Percentiles rank a stretch among this genome's conserved stretches.
These are phyloP conservation scores for Capillidium heterosporum DNA, from an alignment of 371 early-diverging fungal genomes.

Conservation along the genomic window DNA sequence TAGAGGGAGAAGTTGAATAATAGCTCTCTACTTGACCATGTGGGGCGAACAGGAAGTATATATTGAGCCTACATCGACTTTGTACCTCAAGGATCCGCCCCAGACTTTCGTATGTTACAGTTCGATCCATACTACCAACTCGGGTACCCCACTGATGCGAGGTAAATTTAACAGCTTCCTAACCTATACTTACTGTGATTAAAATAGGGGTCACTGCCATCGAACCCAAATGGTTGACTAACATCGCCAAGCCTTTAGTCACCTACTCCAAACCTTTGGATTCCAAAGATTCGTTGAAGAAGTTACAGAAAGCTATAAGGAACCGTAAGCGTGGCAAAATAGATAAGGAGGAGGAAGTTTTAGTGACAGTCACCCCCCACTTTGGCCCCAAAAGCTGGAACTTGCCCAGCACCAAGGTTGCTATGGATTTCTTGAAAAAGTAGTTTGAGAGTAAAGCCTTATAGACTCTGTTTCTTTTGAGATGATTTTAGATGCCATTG, in stretches of 20 bases:
- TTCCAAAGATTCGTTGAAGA: background rate
- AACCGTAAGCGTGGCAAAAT: no score
- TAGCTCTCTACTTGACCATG: slow-evolving; percentile 77
- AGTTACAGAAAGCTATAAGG: background rate
- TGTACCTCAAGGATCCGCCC: slow-evolving; percentile 41
- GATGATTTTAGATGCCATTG: no score
- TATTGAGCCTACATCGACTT: slow-evolving; percentile 52
- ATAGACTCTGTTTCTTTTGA: no score
- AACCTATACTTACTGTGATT: background rate
- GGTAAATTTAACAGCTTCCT: background rate
- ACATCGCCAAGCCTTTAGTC: slow-evolving; percentile 3
- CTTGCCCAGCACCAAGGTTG: background rate
- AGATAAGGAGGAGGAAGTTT: background rate
- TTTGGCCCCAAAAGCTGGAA: slow-evolving; percentile 2
- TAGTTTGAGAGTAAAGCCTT: background rate
- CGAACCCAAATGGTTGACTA: slow-evolving; percentile 8
- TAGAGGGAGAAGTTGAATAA: no score
- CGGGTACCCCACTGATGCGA: slow-evolving; percentile 6
- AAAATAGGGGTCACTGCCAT: slow-evolving; percentile 10
- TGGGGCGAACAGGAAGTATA: slow-evolving; percentile 52
- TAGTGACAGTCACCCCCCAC: background rate
- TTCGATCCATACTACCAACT: slow-evolving; percentile 27
- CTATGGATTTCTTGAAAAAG: background rate
- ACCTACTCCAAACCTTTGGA: slow-evolving; percentile 1
- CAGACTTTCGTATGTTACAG: slow-evolving; percentile 62